Conservation (phyloP, 805 yeast genomes). For the Teunomyces panamensis region DNA sequence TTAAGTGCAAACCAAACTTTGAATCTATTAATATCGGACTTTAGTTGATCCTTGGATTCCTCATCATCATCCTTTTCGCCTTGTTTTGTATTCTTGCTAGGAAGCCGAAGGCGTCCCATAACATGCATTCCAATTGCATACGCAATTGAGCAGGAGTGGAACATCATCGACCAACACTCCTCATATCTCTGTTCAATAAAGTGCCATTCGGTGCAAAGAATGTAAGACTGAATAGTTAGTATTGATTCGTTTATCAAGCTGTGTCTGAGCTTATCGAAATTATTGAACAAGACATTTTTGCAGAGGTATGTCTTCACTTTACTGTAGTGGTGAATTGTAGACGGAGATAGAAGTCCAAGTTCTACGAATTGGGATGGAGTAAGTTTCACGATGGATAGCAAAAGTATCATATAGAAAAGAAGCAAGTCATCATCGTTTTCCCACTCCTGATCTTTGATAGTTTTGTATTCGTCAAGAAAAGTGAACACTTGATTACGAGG, state of each 20-base stretch:
- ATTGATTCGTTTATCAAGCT: conserved; percentile 47
- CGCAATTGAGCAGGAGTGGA: conserved; percentile 48
- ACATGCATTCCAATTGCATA: conserved; percentile 54
- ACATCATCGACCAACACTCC: conserved; percentile 51
- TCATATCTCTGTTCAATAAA: conserved; percentile 49
- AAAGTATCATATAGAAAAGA: conserved; percentile 42
- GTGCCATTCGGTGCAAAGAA: conserved; percentile 50
- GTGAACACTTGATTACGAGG: conserved; percentile 28
- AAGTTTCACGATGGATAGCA: conserved; percentile 36
- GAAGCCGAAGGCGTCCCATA: conserved; percentile 25
- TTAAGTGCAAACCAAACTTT: conserved; percentile 52
- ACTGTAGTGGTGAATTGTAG: conserved; percentile 17
- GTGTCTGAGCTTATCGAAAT: conserved; percentile 44
- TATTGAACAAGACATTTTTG: conserved; percentile 30
- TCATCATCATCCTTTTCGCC: conserved; percentile 19
- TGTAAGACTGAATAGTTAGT: conserved; percentile 47
- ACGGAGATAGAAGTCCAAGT: conserved; percentile 14
- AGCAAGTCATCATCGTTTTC: conserved; percentile 49
- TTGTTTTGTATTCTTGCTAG: neutral
- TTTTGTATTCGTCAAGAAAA: conserved; percentile 36
- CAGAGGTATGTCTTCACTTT: conserved; percentile 16
- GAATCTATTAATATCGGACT: conserved; percentile 32
- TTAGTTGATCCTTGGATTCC: conserved; percentile 33
- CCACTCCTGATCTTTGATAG: conserved; percentile 37
- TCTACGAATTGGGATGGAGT: conserved; percentile 28